Evolutionary conservation across 345 rosid species (phyloP).

Genomic region (Corymbia maculata): DNA sequence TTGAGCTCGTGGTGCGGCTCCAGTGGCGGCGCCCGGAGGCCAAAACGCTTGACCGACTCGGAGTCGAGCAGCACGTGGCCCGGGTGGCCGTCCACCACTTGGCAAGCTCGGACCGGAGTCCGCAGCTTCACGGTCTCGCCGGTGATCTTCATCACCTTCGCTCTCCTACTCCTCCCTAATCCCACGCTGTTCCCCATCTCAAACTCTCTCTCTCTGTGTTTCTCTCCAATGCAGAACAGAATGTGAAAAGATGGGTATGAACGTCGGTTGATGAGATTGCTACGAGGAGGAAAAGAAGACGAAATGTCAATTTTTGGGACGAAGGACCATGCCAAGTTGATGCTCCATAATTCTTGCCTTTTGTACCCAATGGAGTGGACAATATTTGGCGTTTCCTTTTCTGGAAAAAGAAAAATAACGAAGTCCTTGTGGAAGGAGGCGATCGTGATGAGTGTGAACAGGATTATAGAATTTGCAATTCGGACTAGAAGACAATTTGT

Average conservation of each 20-base stretch:
- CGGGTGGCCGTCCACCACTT: conserved; percentile 55
- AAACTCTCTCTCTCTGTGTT: neutral
- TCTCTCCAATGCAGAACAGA: neutral
- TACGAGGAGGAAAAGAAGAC: neutral
- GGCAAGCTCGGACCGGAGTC: conserved; percentile 53
- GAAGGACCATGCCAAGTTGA: neutral
- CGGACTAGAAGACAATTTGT: neutral
- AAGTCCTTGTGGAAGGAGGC: neutral
- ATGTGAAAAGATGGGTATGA: neutral
- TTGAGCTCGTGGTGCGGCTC: conserved; percentile 48
- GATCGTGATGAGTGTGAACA: neutral
- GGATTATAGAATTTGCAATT: neutral
- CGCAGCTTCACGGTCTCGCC: conserved; percentile 69
- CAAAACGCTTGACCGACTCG: conserved; percentile 61
- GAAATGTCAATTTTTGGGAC: neutral
- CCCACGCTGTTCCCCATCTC: conserved; percentile 70
- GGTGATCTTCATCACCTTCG: conserved; percentile 68
- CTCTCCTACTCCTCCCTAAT: conserved; percentile 39
- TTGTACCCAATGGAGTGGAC: neutral
- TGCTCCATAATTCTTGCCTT: neutral
- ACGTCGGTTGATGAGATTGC: neutral
- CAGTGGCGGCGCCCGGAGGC: conserved; percentile 62
- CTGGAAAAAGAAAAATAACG: neutral
- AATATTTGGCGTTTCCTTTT: neutral
- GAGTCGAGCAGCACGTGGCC: conserved; percentile 71